A percentile compares a stretch with the other conserved stretches of the same genome.
phyloP scores from a whole-genome alignment of 257 asterid genomes.

The Apocynum venetum region DNA sequence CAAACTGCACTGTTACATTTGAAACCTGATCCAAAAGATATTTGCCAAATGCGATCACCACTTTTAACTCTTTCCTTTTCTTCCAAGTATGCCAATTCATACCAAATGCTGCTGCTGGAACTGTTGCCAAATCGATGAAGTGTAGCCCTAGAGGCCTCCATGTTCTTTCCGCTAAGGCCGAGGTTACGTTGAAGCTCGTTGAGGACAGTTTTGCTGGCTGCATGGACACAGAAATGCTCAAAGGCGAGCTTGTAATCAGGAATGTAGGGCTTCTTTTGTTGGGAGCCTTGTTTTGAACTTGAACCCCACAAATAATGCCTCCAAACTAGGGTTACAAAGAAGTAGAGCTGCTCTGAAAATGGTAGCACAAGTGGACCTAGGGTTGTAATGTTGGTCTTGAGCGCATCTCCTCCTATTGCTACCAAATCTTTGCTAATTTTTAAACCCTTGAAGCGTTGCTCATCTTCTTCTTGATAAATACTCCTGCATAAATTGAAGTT shows the following conservation, averaged over 20 bases:
- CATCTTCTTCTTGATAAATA: constrained; percentile 77
- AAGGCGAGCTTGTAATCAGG: constrained; percentile 95
- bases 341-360: constrained; percentile 75
- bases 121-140: constrained; percentile 88
- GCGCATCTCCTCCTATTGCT: constrained; percentile 82
- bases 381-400: constrained; percentile 87
- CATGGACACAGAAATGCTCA: constrained; percentile 92
- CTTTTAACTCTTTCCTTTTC: constrained; percentile 62
- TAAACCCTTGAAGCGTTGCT: constrained; percentile 59
- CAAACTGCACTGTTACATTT: constrained; percentile 93
- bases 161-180: constrained; percentile 61
- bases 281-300: constrained; percentile 26
- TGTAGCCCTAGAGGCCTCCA: constrained; percentile 74
- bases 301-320: constrained; percentile 36
- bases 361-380: constrained; percentile 79
- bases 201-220: constrained; percentile 79
- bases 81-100: constrained; percentile 82
- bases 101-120: constrained; percentile 98
- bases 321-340: constrained; percentile 65
- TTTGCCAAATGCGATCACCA: constrained; percentile 89
- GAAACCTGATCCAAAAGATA: constrained; percentile 91
- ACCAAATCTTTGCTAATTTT: constrained; percentile 67
- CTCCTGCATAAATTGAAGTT: constrained; percentile 37
- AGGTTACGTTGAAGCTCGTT: constrained; percentile 89
- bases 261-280: constrained; percentile 62